Evolutionary conservation across 2,329 filamentous ascomycete species (phyloP), one percentile per base, ranked within the genome.

Genomic region (Metarhizium humberi): DNA sequence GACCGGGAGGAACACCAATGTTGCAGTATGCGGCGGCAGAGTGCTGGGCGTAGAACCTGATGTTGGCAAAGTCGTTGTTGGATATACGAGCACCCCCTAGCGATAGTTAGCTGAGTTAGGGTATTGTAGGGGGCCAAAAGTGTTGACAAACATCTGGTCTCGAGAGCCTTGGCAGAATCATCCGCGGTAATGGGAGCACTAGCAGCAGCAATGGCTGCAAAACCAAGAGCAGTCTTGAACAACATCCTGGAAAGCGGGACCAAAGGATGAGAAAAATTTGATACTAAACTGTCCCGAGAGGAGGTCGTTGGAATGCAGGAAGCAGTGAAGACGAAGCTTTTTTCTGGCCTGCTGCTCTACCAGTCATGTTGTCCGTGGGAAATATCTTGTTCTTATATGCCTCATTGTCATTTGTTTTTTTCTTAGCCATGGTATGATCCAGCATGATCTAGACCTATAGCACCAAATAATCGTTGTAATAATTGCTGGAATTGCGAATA

Each of bases 1-100:
- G 60, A 34, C 77, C 77, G 1, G 69, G 60, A 2, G 66, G 45
- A 11, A 62, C 67, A 3, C 73, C 63, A 52, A 66, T 72, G 66
- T 82, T 82, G 71, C 80, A 84, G 66, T 81, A 81, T 3, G 75
- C 70, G 4, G 79, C 76, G 2, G 69, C 74, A 3, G 79, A 68
- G 59, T 80, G 80, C 65, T 83, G 74, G 34, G 73, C 70, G 60
- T 74, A 82, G 62, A 77, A 76, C 52, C 71, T 62, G 58, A 82
- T 69, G 55, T 69, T 70, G 56, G 60, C 58, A 16, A 76, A 63
- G 38, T 75, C 64, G 8, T 63, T 56, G 2, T 59, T 40, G 7
- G 69, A 68, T 50, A 73, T 62, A 4, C 59, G 29, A 36, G 43
- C 51, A 46, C 18, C 14, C 43, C 52, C 40, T 34, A 36, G n/a